These are phyloP conservation scores for Cutaneotrichosporon sp. DNA, from an alignment of 1,284 basidiomycete genomes.

Conservation along the genomic window DNA sequence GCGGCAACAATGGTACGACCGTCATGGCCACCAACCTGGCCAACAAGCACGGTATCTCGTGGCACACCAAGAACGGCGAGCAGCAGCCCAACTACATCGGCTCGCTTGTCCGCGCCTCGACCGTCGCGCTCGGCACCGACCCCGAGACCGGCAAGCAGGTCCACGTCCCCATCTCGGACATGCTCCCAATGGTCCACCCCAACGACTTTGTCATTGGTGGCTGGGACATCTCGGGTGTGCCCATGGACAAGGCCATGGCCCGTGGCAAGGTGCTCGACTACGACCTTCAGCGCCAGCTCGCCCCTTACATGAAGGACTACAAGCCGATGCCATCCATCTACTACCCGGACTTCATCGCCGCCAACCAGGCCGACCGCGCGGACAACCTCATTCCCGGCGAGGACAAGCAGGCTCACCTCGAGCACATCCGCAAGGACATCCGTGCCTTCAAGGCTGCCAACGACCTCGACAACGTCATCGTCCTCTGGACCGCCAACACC, in stretches of 20 bases:
- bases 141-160: constrained; percentile 81
- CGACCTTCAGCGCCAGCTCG: constrained; percentile 93
- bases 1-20: constrained; percentile 96
- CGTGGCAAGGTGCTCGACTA: constrained; percentile 93
- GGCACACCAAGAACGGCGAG: constrained; percentile 88
- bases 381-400: constrained; percentile 74
- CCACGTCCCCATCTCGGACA: constrained; percentile 85
- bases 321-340: constrained; percentile 92
- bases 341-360: constrained; percentile 90
- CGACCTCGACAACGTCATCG: constrained; percentile 76
- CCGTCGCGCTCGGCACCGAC: constrained; percentile 84
- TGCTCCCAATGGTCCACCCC: constrained; percentile 97
- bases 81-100: constrained; percentile 97
- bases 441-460: constrained; percentile 85
- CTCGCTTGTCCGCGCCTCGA: constrained; percentile 83
- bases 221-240: constrained; percentile 88
- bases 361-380: constrained; percentile 93
- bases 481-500: constrained; percentile 99
- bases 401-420: constrained; percentile 87
- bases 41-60: constrained; percentile 89
- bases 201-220: constrained; percentile 97
- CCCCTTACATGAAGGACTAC: constrained; percentile 74
- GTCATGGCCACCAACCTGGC: constrained; percentile 92
- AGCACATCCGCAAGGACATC: constrained; percentile 87
- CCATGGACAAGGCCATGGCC: constrained; percentile 87